These are phyloP conservation scores for Plasmodium falciparum DNA, from an alignment of 169 alveolate species.

Conservation along the genomic window DNA sequence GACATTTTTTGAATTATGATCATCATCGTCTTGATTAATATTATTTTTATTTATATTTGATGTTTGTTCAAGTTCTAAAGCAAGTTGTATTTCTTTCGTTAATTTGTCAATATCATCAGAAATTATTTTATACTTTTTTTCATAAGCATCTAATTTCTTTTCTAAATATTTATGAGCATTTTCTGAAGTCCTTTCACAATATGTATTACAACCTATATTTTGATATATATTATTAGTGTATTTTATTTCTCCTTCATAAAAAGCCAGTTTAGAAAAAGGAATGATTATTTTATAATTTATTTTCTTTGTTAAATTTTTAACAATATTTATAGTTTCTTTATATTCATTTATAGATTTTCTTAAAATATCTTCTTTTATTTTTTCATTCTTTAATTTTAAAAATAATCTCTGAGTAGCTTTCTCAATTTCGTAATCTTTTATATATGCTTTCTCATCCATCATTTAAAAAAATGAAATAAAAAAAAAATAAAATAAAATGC, in stretches of 20 bases:
- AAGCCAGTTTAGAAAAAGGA: constrained; percentile 61
- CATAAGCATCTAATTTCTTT: constrained; percentile 26
- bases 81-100: constrained; percentile 47
- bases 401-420: constrained; percentile 53
- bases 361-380: constrained; percentile 50
- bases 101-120: constrained; percentile 23
- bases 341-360: constrained; percentile 41
- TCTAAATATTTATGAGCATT: constrained; percentile 23
- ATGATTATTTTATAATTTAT: constrained; percentile 32
- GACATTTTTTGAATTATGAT: not conserved
- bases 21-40: constrained; percentile 1
- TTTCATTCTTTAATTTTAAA: constrained; percentile 40
- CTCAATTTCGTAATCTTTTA: constrained; percentile 35
- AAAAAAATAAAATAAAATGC: too few relatives aligned
- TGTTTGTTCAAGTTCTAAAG: constrained; percentile 32
- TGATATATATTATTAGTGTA: constrained; percentile 57
- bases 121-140: constrained; percentile 28
- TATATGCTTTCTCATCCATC: not conserved
- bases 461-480: too few relatives aligned
- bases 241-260: constrained; percentile 67
- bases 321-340: constrained; percentile 30
- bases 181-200: constrained; percentile 61
- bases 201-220: constrained; percentile 57
- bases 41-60: not conserved
- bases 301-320: constrained; percentile 33